Percentiles rank a stretch among this genome's conserved stretches.
Evolutionary conservation across 306 rosid species (phyloP).

Genomic region (Geum urbanum): DNA sequence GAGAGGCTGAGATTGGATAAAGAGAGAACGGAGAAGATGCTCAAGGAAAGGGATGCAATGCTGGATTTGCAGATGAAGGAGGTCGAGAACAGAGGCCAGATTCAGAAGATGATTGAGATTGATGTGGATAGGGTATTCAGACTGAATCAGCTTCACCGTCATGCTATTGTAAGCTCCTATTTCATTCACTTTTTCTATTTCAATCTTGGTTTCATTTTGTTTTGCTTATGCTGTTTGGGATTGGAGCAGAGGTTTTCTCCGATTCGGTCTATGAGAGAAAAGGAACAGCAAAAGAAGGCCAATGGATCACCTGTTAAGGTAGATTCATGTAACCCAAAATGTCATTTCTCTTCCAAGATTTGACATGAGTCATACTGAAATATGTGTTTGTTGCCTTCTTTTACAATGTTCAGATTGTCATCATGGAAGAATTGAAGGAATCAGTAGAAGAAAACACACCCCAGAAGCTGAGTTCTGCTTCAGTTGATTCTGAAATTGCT

Average conservation of each 20-base stretch:
- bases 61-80: conserved; percentile 59
- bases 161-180: conserved; percentile 44
- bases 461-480: conserved; percentile 50
- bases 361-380: neutral
- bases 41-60: conserved; percentile 49
- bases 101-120: conserved; percentile 72
- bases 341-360: neutral
- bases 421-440: conserved; percentile 41
- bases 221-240: neutral
- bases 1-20: conserved; percentile 58
- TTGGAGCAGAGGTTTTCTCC: conserved; percentile 68
- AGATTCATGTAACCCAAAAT: neutral
- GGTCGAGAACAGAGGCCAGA: conserved; percentile 51
- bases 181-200: neutral
- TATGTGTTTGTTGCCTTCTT: neutral
- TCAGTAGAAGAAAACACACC: conserved; percentile 41
- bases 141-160: conserved; percentile 67
- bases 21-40: conserved; percentile 59
- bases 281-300: conserved; percentile 50
- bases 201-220: neutral
- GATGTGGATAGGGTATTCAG: conserved; percentile 82
- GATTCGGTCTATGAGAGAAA: conserved; percentile 69
- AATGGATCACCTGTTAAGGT: conserved; percentile 37
- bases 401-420: conserved; percentile 29
- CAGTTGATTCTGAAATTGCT: conserved; percentile 32